phyloP scores from a whole-genome alignment of 352 stramenopile species.

The Globisporangium yorkense region DNA sequence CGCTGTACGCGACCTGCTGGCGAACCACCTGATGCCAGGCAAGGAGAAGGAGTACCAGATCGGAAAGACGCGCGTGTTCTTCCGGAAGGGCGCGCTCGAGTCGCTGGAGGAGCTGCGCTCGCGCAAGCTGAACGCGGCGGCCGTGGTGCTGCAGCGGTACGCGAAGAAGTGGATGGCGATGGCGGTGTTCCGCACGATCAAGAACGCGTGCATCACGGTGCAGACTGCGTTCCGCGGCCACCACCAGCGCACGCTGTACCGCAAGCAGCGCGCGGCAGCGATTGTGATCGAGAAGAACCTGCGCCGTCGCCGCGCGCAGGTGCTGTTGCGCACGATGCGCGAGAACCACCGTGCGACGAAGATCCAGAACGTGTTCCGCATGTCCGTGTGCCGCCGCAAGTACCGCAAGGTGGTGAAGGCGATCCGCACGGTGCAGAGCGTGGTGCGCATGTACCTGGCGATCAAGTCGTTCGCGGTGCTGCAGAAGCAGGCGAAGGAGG shows the following conservation, averaged over 20 bases:
- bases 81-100: slow-evolving; percentile 74
- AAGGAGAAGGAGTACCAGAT: slow-evolving; percentile 79
- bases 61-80: slow-evolving; percentile 73
- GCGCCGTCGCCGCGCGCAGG: slow-evolving; percentile 53
- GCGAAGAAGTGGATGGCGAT: slow-evolving; percentile 77
- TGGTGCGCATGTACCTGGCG: slow-evolving; percentile 79
- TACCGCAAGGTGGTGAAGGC: slow-evolving; percentile 67
- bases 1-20: not conserved
- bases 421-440: slow-evolving; percentile 72
- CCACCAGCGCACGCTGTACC: slow-evolving; percentile 39
- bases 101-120: slow-evolving; percentile 77
- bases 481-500: slow-evolving; percentile 87
- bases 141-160: slow-evolving; percentile 80
- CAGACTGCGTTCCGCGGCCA: slow-evolving; percentile 56
- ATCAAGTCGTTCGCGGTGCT: slow-evolving; percentile 67
- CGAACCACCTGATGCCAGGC: not conserved
- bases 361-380: slow-evolving; percentile 85
- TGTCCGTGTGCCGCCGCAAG: slow-evolving; percentile 55
- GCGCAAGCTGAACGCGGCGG: slow-evolving; percentile 68
- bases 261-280: slow-evolving; percentile 48
- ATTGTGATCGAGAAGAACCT: slow-evolving; percentile 64
- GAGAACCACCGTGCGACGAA: slow-evolving; percentile 66
- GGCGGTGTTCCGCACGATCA: slow-evolving; percentile 52
- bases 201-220: slow-evolving; percentile 46
- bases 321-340: slow-evolving; percentile 52